Conservation (phyloP, 305 asterid genomes). For the Plantago lanceolata region DNA sequence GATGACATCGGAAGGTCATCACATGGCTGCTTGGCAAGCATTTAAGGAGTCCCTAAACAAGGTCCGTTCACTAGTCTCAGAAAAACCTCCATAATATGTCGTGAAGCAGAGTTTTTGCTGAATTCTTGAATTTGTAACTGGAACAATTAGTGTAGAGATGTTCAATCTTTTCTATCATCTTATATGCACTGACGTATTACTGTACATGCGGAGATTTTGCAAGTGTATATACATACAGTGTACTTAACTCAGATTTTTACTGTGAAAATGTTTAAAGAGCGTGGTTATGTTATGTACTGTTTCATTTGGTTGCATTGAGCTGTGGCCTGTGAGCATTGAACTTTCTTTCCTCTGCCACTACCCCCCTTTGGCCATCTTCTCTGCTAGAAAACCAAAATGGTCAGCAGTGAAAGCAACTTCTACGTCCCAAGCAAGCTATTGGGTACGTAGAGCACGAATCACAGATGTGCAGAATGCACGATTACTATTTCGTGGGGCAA, state of each 20-base stretch:
- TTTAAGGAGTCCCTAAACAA: constrained; percentile 63
- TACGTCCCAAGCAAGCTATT: too few relatives aligned
- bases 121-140: background rate
- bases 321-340: too few relatives aligned
- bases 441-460: too few relatives aligned
- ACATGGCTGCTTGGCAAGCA: constrained; percentile 68
- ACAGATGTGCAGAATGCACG: too few relatives aligned
- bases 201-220: constrained; percentile 18
- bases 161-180: constrained; percentile 2
- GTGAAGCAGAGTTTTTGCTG: background rate
- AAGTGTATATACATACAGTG: constrained; percentile 24
- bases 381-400: too few relatives aligned
- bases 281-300: background rate
- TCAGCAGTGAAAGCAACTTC: too few relatives aligned
- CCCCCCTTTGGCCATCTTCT: too few relatives aligned
- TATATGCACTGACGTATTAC: constrained; percentile 17
- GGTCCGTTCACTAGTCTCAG: constrained; percentile 58
- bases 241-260: background rate
- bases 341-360: too few relatives aligned
- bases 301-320: too few relatives aligned
- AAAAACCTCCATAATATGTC: constrained; percentile 28
- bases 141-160: background rate
- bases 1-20: constrained; percentile 57
- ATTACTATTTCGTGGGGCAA: too few relatives aligned
- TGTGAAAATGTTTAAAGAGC: background rate